phyloP scores from a whole-genome alignment of 495 filamentous ascomycete genomes.

The Staphylotrichum tortipilum region DNA sequence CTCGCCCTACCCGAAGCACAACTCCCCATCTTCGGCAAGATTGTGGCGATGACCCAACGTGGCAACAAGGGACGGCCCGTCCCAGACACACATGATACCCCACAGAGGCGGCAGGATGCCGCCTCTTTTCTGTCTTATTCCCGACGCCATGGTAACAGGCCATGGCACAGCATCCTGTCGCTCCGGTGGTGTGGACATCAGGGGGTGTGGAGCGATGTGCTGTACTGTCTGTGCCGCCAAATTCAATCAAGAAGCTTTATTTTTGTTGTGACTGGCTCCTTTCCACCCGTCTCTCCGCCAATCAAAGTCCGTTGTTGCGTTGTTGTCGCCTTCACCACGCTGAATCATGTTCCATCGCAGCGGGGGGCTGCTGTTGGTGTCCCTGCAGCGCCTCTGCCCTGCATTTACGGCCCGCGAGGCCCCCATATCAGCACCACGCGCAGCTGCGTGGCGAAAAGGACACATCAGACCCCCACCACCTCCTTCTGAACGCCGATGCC shows the following conservation, averaged over 20 bases:
- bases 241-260: conserved; percentile 12
- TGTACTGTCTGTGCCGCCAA: conserved; percentile 13
- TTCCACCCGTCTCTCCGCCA: not conserved
- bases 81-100: conserved; percentile 21
- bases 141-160: conserved; percentile 2
- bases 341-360: conserved; percentile 16
- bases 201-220: conserved; percentile 15
- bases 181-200: conserved; percentile 10
- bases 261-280: conserved; percentile 21
- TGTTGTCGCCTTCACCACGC: not conserved
- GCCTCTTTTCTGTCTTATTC: conserved; percentile 13
- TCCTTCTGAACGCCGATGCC: not conserved
- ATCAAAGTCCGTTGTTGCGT: conserved; percentile 7
- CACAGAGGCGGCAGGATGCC: conserved; percentile 14
- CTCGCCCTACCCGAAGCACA: not conserved
- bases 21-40: conserved; percentile 2
- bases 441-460: not conserved
- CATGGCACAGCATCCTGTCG: not conserved
- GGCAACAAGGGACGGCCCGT: conserved; percentile 13
- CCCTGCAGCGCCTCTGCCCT: conserved; percentile 17
- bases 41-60: conserved; percentile 13
- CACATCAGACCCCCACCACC: not conserved
- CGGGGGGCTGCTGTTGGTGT: conserved; percentile 11
- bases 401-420: not conserved
- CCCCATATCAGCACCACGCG: not conserved